Base-by-base conservation (phyloP, 106 monocot species). In the Cymbidium sinense region DNA sequence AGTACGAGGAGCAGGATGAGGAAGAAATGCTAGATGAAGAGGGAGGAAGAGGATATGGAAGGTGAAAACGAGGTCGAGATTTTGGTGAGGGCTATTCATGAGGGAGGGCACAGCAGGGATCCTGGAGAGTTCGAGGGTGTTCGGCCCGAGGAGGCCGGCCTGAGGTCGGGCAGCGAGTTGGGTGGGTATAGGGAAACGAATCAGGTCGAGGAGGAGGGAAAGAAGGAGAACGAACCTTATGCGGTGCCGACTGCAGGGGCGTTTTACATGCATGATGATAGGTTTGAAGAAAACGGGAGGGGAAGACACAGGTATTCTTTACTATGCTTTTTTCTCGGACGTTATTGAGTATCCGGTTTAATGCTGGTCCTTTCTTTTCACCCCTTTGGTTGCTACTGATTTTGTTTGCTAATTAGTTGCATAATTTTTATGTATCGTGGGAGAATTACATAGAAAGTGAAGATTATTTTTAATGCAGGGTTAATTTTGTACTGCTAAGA, bases 241-340 rank as follows among this genome's bases (percentile, higher is more conserved):
- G 85, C 88, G 11, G 95, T 95, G 71, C 95, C 92, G 0, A 95
- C 82, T 1, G 80, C 84, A 11, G 95, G 95, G 34, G 90, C 92
- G 0, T 95, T 95, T 80, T 95, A 95, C 82, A 95, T 95, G 95
- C 95, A 95, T 50, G 95, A 95, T 80, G 95, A 95, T 70, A 86
- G 95, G 17, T 92, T 92, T 76, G 74, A 85, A 73, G 85, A 90
- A 21, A 89, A 82, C 43, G 86, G 86, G 13, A 77, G 95, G 28
- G 86, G 86, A 1, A 71, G 92, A 13, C 85, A 79, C 34, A 83
- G 90, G 88, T 91, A 50, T 73, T 55, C 70, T 75, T 17, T 44
- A 30, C 34, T 67, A 19, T 50, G 34, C 27, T 70, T 27, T 76
- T n/a, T 50, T 15, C 33, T 67, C 10, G 33, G 3, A 67, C 15